Percentiles rank a stretch among this genome's conserved stretches.
Conservation (phyloP, 208 protist genomes). For the Leptomonas pyrrhocoris region DNA sequence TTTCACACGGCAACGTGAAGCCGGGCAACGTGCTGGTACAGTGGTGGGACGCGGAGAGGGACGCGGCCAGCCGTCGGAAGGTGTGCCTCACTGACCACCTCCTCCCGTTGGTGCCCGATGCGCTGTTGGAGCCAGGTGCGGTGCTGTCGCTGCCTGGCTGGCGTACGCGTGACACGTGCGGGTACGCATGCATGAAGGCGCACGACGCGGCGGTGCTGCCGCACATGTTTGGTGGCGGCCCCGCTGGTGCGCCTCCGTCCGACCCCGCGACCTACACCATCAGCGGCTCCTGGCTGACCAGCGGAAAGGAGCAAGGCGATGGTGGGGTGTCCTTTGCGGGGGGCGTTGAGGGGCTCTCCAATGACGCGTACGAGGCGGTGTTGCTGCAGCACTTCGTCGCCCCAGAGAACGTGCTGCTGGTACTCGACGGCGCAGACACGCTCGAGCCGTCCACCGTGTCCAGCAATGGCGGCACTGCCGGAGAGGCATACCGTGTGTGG, state of each 20-base stretch:
- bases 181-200: conserved; percentile 35
- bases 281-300: conserved; percentile 18
- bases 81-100: conserved; percentile 33
- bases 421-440: neutral
- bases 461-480: neutral
- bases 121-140: conserved; percentile 21
- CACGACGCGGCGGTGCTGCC: conserved; percentile 21
- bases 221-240: conserved; percentile 24
- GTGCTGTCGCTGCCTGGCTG: conserved; percentile 23
- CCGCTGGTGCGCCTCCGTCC: neutral
- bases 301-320: neutral
- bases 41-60: neutral
- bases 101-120: conserved; percentile 24
- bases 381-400: conserved; percentile 36
- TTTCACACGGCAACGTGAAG: conserved; percentile 60
- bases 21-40: conserved; percentile 60
- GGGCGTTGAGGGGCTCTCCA: conserved; percentile 20
- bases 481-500: conserved; percentile 16
- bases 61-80: neutral
- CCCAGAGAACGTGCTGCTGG: conserved; percentile 40
- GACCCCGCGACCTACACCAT: conserved; percentile 17
- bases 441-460: neutral
- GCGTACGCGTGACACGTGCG: conserved; percentile 12
- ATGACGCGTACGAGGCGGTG: conserved; percentile 21
- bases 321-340: conserved; percentile 8